A percentile compares a stretch with the other conserved stretches of the same genome.
These are phyloP conservation scores for Amanita subjunquillea DNA, from an alignment of 768 basidiomycete genomes.

Conservation along the genomic window DNA sequence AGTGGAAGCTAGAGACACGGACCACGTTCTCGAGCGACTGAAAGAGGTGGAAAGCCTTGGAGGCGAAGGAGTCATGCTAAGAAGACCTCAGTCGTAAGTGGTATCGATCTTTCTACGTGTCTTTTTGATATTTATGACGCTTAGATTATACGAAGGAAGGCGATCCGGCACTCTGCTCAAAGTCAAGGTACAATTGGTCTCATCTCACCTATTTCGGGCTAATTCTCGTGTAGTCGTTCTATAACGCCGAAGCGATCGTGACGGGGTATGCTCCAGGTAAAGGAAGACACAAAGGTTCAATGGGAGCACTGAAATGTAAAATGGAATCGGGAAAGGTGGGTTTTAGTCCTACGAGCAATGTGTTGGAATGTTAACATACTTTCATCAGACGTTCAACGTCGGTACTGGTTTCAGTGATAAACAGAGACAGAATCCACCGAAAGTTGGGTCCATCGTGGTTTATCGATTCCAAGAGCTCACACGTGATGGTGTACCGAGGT, in stretches of 20 bases:
- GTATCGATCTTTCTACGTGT: neutral
- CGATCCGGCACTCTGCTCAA: constrained; percentile 41
- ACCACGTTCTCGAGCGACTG: constrained; percentile 44
- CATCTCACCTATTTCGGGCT: neutral
- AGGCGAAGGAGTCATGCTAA: constrained; percentile 51
- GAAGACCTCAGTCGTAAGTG: constrained; percentile 37
- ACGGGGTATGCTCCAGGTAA: constrained; percentile 47
- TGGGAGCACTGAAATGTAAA: constrained; percentile 42
- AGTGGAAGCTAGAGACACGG: constrained; percentile 27
- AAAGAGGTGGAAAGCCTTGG: constrained; percentile 44
- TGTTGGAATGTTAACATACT: no score
- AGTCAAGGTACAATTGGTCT: constrained; percentile 30
- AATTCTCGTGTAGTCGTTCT: constrained; percentile 32
- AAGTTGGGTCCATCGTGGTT: constrained; percentile 41
- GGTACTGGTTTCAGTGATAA: constrained; percentile 46
- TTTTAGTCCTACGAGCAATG: neutral
- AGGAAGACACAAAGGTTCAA: constrained; percentile 37
- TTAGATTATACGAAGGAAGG: constrained; percentile 37
- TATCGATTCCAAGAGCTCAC: constrained; percentile 57
- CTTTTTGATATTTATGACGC: neutral
- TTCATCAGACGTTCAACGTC: constrained; percentile 39
- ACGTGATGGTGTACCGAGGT: constrained; percentile 47
- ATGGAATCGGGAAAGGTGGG: constrained; percentile 53
- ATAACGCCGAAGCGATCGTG: constrained; percentile 50
- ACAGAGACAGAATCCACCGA: constrained; percentile 43